Conservation (phyloP, 768 basidiomycete genomes). For the Omphalotus guepiniiformis region DNA sequence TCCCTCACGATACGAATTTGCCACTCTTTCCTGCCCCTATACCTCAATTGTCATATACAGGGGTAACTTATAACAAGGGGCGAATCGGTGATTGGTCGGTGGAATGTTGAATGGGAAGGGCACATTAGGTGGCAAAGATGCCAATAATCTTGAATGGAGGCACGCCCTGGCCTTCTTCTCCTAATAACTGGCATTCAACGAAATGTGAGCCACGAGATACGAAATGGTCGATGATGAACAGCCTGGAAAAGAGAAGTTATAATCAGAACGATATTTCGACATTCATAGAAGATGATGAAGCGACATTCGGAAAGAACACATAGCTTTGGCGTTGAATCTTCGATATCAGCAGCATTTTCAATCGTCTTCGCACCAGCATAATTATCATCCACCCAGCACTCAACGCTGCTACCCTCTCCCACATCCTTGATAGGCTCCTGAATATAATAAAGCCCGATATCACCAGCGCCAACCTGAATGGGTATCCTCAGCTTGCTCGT, state of each 20-base stretch:
- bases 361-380: conserved; percentile 70
- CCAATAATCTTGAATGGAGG: conserved; percentile 89
- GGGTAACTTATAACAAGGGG: too few species aligned
- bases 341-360: conserved; percentile 69
- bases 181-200: conserved; percentile 85
- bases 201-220: conserved; percentile 90
- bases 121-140: conserved; percentile 70
- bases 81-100: too few species aligned
- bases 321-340: conserved; percentile 61
- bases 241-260: conserved; percentile 34
- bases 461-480: conserved; percentile 81
- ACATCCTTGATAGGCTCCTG: conserved; percentile 59
- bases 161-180: conserved; percentile 80
- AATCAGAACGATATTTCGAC: background rate
- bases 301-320: conserved; percentile 25
- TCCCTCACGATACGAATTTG: too few species aligned
- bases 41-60: too few species aligned
- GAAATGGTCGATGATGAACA: conserved; percentile 80
- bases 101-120: too few species aligned
- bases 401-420: conserved; percentile 64
- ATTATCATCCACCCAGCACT: conserved; percentile 99
- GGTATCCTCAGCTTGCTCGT: conserved; percentile 81
- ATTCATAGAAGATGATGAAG: background rate
- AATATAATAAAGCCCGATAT: conserved; percentile 88
- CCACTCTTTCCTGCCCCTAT: too few species aligned